phyloP scores from a whole-genome alignment of 2,329 filamentous ascomycete genomes.

The Periconia sp. region DNA sequence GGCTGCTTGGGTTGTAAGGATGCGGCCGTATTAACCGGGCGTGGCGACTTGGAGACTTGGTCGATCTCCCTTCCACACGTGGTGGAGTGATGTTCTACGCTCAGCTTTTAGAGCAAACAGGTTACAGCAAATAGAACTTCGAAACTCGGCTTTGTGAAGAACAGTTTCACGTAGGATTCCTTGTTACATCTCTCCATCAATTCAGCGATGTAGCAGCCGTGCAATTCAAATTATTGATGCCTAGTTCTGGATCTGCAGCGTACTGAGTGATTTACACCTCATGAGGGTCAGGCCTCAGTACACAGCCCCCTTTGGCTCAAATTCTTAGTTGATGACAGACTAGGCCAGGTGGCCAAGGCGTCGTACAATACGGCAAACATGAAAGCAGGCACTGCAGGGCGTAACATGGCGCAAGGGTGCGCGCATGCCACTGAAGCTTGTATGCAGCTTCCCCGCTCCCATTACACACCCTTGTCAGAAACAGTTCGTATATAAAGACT shows the following conservation, averaged over 20 bases:
- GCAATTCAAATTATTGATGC: too few relatives aligned
- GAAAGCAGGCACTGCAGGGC: too few relatives aligned
- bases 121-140: too few relatives aligned
- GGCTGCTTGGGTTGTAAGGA: not conserved
- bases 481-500: conserved; percentile 4
- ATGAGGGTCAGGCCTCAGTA: too few relatives aligned
- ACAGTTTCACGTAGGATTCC: too few relatives aligned
- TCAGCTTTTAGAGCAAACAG: not conserved
- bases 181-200: too few relatives aligned
- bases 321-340: not conserved
- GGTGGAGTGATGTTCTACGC: not conserved
- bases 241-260: not conserved
- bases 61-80: conserved; percentile 1
- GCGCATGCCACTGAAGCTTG: not conserved
- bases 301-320: not conserved
- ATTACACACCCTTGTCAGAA: not conserved
- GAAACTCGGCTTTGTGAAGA: too few relatives aligned
- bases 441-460: conserved; percentile 2
- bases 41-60: not conserved
- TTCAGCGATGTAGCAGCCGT: too few relatives aligned
- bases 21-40: conserved; percentile 8
- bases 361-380: not conserved
- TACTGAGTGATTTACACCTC: not conserved
- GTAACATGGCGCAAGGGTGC: not conserved
- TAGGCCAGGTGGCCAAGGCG: not conserved